Evolutionary conservation across 306 rosid species (phyloP), one percentile per base, ranked within the genome.

Genomic region (Casuarina equisetifolia): DNA sequence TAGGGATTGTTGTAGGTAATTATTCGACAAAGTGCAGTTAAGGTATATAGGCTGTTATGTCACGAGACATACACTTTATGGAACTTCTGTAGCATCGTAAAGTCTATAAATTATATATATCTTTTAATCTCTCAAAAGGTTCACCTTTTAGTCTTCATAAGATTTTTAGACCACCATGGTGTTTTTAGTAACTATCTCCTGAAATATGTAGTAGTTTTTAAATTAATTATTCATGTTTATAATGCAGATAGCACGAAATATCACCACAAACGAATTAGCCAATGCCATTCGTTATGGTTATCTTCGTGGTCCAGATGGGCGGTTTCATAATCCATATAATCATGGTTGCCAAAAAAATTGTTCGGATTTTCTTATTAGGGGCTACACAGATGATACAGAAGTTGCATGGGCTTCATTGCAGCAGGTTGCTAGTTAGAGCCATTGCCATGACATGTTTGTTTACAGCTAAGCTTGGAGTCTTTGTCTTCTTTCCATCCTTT

Each of bases 271-370:
- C 40, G 98, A 94, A 82, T 9, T 84, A 51, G 95, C 93, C 48
- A 94, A 94, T 72, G 88, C 91, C 6, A 5, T 81, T 74, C 97
- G 97, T 2, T 92, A 95, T 42, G 90, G 88, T 7, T 92, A 92
- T 85, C 97, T 92, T 54, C 94, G 85, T 3, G 92, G 97, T 71
- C 88, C 93, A 48, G 96, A 92, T 81, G 99, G 97, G 79, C 79
- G 57, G 80, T 91, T 92, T 84, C 87, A 87, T 62, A 92, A 95
- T 82, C 99, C 96, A 36, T 92, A 89, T 78, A 88, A 91, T 80
- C 90, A 85, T 69, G 98, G 97, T 6, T 92, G 90, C 59, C 53
- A 80, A 83, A 95, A 91, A 86, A 95, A 95, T 79, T 95, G 97
- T 83, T 64, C 76, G 16, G 92, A 95, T 82, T 91, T 95, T 73